Conservation (phyloP, 2,329 filamentous ascomycete species). For the Cytospora paraplurivora region DNA sequence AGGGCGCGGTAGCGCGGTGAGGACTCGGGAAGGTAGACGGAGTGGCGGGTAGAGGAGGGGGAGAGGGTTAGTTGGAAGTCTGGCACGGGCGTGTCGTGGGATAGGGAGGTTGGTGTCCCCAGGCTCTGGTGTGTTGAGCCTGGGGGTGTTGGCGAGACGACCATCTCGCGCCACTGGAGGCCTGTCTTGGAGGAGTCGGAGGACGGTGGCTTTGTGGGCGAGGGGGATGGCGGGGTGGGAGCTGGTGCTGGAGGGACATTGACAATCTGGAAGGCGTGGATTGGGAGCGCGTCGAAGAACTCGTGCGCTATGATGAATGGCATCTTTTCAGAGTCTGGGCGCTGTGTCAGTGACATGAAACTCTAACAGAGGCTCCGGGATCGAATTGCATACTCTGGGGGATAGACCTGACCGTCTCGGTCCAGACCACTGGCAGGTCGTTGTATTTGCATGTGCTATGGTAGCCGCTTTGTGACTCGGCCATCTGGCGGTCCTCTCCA, state of each 20-base stretch:
- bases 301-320: constrained; percentile 97
- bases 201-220: constrained; percentile 43
- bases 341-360: neutral
- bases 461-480: constrained; percentile 72
- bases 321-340: constrained; percentile 64
- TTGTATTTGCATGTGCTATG: constrained; percentile 76
- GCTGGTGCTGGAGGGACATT: constrained; percentile 37
- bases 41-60: constrained; percentile 75
- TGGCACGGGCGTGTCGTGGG: constrained; percentile 56
- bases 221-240: constrained; percentile 40
- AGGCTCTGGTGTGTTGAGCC: constrained; percentile 56
- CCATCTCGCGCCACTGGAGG: constrained; percentile 78
- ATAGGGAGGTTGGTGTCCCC: constrained; percentile 54
- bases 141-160: constrained; percentile 69
- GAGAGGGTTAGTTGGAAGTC: constrained; percentile 89
- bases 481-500: constrained; percentile 66
- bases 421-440: constrained; percentile 79
- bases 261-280: constrained; percentile 89
- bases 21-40: constrained; percentile 79
- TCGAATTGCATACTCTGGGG: constrained; percentile 59
- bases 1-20: constrained; percentile 79
- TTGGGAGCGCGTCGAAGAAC: constrained; percentile 97
- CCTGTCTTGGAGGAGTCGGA: constrained; percentile 40
- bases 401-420: constrained; percentile 83
- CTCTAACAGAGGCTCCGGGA: too few species aligned